These are phyloP conservation scores for Cutaneotrichosporon mucoides DNA, from an alignment of 1,284 basidiomycete species.

Conservation along the genomic window DNA sequence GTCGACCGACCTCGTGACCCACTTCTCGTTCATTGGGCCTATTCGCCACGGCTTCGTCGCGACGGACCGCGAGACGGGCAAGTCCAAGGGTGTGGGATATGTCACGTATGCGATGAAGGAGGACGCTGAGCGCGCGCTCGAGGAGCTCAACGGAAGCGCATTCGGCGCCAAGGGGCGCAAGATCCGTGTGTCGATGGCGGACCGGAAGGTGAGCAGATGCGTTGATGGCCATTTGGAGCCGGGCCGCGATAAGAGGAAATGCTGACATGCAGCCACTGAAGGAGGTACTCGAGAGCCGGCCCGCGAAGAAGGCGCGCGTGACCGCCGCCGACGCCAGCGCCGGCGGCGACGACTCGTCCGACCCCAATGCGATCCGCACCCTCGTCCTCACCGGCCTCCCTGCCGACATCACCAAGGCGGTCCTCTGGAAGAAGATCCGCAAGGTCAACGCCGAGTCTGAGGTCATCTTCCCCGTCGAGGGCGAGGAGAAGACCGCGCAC, in stretches of 20 bases:
- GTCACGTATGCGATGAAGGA: constrained; percentile 86
- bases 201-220: constrained; percentile 59
- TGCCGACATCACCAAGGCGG: constrained; percentile 62
- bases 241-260: too few species aligned
- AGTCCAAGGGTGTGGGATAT: constrained; percentile 97
- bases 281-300: constrained; percentile 11
- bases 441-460: constrained; percentile 65
- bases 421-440: constrained; percentile 82
- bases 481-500: constrained; percentile 56
- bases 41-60: constrained; percentile 93
- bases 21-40: constrained; percentile 94
- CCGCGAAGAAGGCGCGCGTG: constrained; percentile 18
- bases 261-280: constrained; percentile 12
- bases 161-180: constrained; percentile 58
- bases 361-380: constrained; percentile 75
- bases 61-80: constrained; percentile 61
- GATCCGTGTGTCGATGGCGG: constrained; percentile 74
- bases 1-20: constrained; percentile 79
- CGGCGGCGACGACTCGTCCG: constrained; percentile 34
- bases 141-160: constrained; percentile 56
- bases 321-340: constrained; percentile 6
- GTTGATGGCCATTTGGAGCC: too few species aligned
- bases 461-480: constrained; percentile 58
- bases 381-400: constrained; percentile 74
- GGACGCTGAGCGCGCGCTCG: constrained; percentile 75